Base-by-base conservation (phyloP, 2,329 filamentous ascomycete species). In the Cladosporium oxysporum region DNA sequence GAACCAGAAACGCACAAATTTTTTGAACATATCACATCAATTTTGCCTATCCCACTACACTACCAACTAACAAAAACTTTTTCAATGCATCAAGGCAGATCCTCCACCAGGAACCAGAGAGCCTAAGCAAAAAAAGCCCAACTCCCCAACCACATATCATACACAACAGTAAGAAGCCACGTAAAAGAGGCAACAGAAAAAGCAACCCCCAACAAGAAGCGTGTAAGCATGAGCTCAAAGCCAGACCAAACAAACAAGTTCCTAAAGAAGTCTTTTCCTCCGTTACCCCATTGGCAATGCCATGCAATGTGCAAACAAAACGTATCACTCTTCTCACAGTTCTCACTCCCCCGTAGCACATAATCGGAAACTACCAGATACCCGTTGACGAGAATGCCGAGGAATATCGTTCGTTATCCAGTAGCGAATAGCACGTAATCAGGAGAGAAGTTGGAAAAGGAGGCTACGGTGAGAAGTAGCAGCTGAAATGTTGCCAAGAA, bases 21-120 rank as follows among this genome's bases (percentile, higher is more conserved):
- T 41, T 18, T 58, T 26, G 5, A 58, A 58, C 55, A 26, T 58
- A 28, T 58, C 55, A 55, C 52, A 58, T 58, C 55, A 58, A 58
- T 58, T 58, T 21, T 5, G 55, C 55, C 55, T 41, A 58, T 41
- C 23, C 16, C 55, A 58, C 33, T 58, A 58, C 31, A 37, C 55
- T 21, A 23, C 37, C 37, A 23, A 21, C 10, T 47, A 47, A 47
- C n/a, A 47, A 47, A 47, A 23, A 23, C n/a, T 23, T 47, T 37
- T 47, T 47, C 41, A 21, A 47, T 47, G 41, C 41, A 47, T 11
- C 16, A 44, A 47, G 41, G n/a, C 41, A 47, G n/a, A 16, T 23
- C 8, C 41, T 47, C 41, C 41, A 47, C n/a, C 41, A 21, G 41
- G 8, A 47, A 10, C 18, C 18, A 44, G 41, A 21, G n/a, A 35